Evolutionary conservation across 805 yeast genomes (phyloP).

Genomic region (Barnettozyma populi): DNA sequence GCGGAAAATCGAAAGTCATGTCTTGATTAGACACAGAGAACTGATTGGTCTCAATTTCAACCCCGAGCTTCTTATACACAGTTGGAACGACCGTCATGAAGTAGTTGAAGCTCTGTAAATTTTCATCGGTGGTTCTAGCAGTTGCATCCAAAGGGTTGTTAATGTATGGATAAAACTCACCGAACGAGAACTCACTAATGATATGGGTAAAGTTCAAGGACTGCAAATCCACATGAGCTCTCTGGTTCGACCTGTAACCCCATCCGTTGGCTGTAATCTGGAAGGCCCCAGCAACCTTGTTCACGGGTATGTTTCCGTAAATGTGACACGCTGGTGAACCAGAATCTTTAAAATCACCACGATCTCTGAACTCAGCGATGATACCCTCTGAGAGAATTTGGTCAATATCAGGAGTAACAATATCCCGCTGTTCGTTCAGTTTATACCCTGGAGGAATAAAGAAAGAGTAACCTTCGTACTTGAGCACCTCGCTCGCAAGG

Average conservation of each 20-base stretch:
- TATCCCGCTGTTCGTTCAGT: conserved; percentile 41
- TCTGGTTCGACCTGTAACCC: conserved; percentile 44
- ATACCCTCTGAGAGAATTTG: conserved; percentile 60
- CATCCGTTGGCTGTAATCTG: conserved; percentile 75
- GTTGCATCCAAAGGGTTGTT: conserved; percentile 85
- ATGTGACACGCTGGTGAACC: conserved; percentile 79
- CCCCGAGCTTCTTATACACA: conserved; percentile 61
- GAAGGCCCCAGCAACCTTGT: conserved; percentile 79
- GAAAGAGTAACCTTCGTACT: conserved; percentile 60
- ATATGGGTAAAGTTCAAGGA: conserved; percentile 76
- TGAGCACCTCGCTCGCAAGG: conserved; percentile 70
- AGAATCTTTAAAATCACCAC: conserved; percentile 34
- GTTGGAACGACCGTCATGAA: conserved; percentile 82
- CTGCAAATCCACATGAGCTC: conserved; percentile 41
- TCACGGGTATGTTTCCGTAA: conserved; percentile 77
- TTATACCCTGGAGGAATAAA: conserved; percentile 45
- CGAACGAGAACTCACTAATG: conserved; percentile 84
- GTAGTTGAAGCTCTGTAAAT: conserved; percentile 54
- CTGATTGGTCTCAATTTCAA: conserved; percentile 74
- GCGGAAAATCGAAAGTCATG: conserved; percentile 18
- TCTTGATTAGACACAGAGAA: conserved; percentile 64
- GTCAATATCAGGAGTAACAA: conserved; percentile 58
- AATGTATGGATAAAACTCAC: conserved; percentile 80
- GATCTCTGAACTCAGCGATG: conserved; percentile 55
- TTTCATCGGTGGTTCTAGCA: conserved; percentile 47